Evolutionary conservation across 2,329 filamentous ascomycete genomes (phyloP), one percentile per base, ranked within the genome.

Genomic region (Tetracladium maxilliforme): DNA sequence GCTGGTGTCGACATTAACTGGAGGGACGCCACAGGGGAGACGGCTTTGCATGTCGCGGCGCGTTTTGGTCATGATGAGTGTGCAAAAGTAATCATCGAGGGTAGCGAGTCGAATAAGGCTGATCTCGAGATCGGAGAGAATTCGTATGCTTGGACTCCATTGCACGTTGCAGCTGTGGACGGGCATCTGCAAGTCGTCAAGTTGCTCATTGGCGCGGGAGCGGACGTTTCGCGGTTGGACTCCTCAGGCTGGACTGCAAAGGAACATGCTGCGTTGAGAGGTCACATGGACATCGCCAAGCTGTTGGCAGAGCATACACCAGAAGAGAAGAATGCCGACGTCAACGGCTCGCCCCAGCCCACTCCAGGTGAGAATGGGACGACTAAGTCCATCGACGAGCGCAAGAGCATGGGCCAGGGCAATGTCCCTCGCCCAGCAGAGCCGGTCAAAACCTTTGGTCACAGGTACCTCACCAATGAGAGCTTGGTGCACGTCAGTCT

Each of bases 1-100:
- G 84, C 86, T 3, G 84, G 82, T 3, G 79, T 94, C 5, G 78
- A 95, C 42, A 74, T 95, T 41, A 94, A 98, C 44, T 92, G 86
- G 59, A 82, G 82, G 42, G 84, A 95, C 44, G 73, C 80, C 33
- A 75, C 77, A 26, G 86, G 86, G 10, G 90, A 98, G 51, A 92
- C 86, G 7, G 84, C 87, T 4, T 56, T 98, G 19, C 90, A 95
- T 46, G 66, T 94, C 38, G 90, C 90, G 24, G 86, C 90, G 28
- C 74, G 86, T 22, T 90, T 87, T 41, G 84, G 84, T 10, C 80
- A 92, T 42, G 64, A 69, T 10, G 67, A 84, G 32, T 95, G 86
- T 44, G 82, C 81, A 10, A 69, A 63, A 30, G 71, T 82, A 13
- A 57, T 98, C 13, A 49, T 95, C 4, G 61, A 73, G 10, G 81